Evolutionary conservation across 306 rosid genomes (phyloP), one percentile per base, ranked within the genome.

Genomic region (Acacia confusa): DNA sequence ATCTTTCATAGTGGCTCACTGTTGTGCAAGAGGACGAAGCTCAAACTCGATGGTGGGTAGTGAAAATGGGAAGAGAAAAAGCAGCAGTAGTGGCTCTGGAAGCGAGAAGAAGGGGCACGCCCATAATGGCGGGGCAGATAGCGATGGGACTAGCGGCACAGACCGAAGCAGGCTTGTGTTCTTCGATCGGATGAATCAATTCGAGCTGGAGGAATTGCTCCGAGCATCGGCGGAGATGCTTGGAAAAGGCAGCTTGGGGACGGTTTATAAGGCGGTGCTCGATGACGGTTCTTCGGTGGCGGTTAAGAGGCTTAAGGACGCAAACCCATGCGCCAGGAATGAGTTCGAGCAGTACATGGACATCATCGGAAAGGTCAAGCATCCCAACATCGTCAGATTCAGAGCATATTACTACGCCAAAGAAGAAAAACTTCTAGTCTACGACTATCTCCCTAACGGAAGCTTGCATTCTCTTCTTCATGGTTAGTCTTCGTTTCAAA

Each of bases 171-270:
- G 83, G 86, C 85, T 95, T 0, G 97, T 95, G 74, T 95, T 93
- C 72, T 93, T 95, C 17, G 99, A 95, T 10, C 58, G 94, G 75
- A 86, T 90, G 84, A 93, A 78, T 72, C 86, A 88, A 79, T 95
- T 95, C 81, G 99, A 95, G 97, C 91, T 95, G 4, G 99, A 95
- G 77, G 98, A 95, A 80, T 83, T 95, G 88, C 92, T 95, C 47
- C 73, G 93, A 34, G 98, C 99, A 0, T 95, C 99, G 74, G 99
- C 99, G 20, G 99, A 95, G 90, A 93, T 95, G 98, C 84, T 95
- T 1, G 99, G 99, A 63, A 95, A 95, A 77, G 99, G 99, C 22
- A 85, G 98, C 87, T 85, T 95, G 81, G 99, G 99, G 69, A 95
- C 97, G 28, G 97, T 95, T n/a, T 95, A 95, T 43, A 84, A 85